Base-by-base conservation (phyloP, 2,329 filamentous ascomycete species). In the Seiridium cupressi region DNA sequence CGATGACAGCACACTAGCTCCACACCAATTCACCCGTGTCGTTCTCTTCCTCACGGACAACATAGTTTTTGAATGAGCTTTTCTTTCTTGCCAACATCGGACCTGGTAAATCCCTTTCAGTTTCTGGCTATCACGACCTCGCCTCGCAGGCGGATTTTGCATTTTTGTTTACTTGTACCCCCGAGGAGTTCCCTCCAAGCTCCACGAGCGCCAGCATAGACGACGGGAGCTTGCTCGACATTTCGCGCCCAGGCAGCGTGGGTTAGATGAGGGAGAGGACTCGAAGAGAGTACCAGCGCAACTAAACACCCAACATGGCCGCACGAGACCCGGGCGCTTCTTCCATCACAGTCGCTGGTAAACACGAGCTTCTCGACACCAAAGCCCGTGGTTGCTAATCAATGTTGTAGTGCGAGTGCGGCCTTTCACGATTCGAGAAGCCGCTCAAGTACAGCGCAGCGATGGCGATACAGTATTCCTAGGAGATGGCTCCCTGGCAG, bases 401-500 rank as follows among this genome's bases (percentile, higher is more conserved):
- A 76, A 65, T n/a, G 18, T 46, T 40, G 26, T 67, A 88, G 87
- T 90, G 64, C 86, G 88, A 71, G 88, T 90, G 66, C 85, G 88
- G 67, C 88, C 88, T 5, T 90, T 90, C 69, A 90, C 87, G 9
- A 97, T 98, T 68, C 84, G 93, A 78, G 95, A 99, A 82, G 95
- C 95, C 67, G 95, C 95, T 46, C 94, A 98, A 78, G 79, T 99
- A 81, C 82, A 87, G 56, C 86, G 83, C 72, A 84, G 77, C 69
- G 94, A 99, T 68, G 94, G 97, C 75, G 88, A 89, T 58, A 93
- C 92, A 4, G 76, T 97, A 44, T 99, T 99, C 73, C 85, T 99
- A n/a, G 95, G 95, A 62, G 95, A 99, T 74, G 95, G 95, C 61
- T 98, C 94, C 18, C 83, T 99, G 60, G 95, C 95, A n/a, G 90